A percentile compares a stretch with the other conserved stretches of the same genome.
These are phyloP conservation scores for Taphrina populina DNA, from an alignment of 1,139 yeast genomes.

Conservation along the genomic window DNA sequence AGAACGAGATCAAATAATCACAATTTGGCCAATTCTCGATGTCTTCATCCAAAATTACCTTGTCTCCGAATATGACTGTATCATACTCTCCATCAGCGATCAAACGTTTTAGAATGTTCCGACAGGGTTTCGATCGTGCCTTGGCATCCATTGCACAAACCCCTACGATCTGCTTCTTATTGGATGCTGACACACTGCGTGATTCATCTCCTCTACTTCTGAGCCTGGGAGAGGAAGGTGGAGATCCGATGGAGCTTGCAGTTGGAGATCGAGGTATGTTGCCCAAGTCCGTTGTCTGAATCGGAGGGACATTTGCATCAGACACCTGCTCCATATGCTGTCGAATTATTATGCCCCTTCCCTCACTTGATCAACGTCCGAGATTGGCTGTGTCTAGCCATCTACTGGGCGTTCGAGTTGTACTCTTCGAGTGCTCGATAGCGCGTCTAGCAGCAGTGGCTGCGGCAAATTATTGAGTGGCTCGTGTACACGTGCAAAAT, in stretches of 20 bases:
- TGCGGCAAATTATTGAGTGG: no score
- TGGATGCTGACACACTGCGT: background rate
- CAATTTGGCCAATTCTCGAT: conserved; percentile 99
- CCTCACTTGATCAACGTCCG: no score
- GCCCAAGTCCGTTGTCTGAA: conserved; percentile 1
- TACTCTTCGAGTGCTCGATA: no score
- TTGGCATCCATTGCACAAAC: conserved; percentile 99
- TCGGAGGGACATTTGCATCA: no score
- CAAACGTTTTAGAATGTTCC: conserved; percentile 81
- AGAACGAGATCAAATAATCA: conserved; percentile 88
- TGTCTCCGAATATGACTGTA: conserved; percentile 95
- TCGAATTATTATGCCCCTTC: no score
- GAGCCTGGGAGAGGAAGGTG: conserved; percentile 5
- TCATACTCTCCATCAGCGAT: conserved; percentile 76
- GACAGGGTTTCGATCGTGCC: conserved; percentile 91
- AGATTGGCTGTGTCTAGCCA: no score
- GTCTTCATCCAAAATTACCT: conserved; percentile 85
- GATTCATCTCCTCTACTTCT: conserved; percentile 3
- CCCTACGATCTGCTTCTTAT: conserved; percentile 76
- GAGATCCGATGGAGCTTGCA: conserved; percentile 18
- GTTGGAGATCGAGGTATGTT: conserved; percentile 14
- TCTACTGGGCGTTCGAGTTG: no score
- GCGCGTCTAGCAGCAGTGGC: no score
- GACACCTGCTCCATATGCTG: no score
- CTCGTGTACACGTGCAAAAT: no score